Percentiles rank a stretch among this genome's conserved stretches.
phyloP scores from a whole-genome alignment of 352 stramenopile genomes.

The Phytophthora fragariae region DNA sequence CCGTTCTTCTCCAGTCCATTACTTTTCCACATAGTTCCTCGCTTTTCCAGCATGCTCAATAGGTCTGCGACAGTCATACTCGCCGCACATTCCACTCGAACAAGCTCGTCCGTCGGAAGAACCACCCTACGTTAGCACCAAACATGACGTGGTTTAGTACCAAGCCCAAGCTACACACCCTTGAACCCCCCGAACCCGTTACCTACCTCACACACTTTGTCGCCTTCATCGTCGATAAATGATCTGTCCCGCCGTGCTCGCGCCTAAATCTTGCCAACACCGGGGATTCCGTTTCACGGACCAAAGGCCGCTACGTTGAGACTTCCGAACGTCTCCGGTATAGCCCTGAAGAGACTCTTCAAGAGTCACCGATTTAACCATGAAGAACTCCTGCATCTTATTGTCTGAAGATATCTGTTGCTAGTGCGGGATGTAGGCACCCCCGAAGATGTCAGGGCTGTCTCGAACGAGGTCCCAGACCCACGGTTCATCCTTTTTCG shows the following conservation, averaged over 20 bases:
- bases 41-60: constrained; percentile 25
- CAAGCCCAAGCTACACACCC: neutral
- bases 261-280: constrained; percentile 17
- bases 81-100: constrained; percentile 40
- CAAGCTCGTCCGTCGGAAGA: constrained; percentile 45
- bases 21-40: constrained; percentile 13
- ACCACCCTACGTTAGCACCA: constrained; percentile 35
- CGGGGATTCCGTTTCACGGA: constrained; percentile 29
- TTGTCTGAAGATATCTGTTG: constrained; percentile 1
- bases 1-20: constrained; percentile 14
- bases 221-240: constrained; percentile 29
- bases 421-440: constrained; percentile 66
- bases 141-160: neutral
- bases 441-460: constrained; percentile 73
- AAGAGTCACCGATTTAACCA: constrained; percentile 24
- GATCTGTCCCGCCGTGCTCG: neutral
- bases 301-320: constrained; percentile 10
- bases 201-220: constrained; percentile 42
- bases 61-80: constrained; percentile 41
- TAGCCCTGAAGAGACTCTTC: constrained; percentile 3
- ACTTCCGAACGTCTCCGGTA: constrained; percentile 4
- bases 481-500: constrained; percentile 79
- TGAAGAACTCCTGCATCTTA: constrained; percentile 1
- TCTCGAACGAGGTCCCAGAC: constrained; percentile 81
- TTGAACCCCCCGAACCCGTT: neutral